Evolutionary conservation across 345 rosid genomes (phyloP).

Genomic region (Eucalyptus caleyi): DNA sequence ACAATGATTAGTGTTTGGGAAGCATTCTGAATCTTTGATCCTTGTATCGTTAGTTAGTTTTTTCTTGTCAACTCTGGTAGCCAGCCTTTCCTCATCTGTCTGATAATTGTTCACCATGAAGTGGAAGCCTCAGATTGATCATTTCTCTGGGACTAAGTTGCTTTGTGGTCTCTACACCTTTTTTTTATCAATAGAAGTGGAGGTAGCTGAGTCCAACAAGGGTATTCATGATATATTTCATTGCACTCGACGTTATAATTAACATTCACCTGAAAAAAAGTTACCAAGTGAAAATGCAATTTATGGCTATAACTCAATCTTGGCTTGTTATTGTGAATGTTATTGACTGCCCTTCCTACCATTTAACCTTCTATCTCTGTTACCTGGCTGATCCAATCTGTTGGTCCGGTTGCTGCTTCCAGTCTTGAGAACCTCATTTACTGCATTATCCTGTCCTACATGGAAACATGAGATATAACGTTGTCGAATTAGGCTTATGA

Average conservation of each 20-base stretch:
- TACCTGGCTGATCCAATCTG: not conserved
- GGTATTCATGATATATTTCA: not conserved
- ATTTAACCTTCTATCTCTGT: not conserved
- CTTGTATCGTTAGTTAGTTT: not conserved
- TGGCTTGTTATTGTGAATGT: not conserved
- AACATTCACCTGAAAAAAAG: not conserved
- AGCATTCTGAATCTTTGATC: not conserved
- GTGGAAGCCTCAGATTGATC: not conserved
- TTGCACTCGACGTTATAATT: not conserved
- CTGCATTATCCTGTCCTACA: not conserved
- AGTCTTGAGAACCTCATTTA: not conserved
- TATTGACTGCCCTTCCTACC: not conserved
- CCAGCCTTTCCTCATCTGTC: not conserved
- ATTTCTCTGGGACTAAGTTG: not conserved
- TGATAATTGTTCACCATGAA: not conserved
- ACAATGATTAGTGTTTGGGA: not conserved
- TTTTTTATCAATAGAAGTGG: not conserved
- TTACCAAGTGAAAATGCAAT: not conserved
- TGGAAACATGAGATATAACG: not conserved
- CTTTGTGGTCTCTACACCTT: not conserved
- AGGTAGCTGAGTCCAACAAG: not conserved
- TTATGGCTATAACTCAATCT: not conserved
- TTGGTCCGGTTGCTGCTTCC: not conserved
- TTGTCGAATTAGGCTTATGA: not conserved
- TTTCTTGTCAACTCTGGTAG: not conserved